Evolutionary conservation across 1,284 basidiomycete genomes (phyloP).

Genomic region (Malassezia nana): DNA sequence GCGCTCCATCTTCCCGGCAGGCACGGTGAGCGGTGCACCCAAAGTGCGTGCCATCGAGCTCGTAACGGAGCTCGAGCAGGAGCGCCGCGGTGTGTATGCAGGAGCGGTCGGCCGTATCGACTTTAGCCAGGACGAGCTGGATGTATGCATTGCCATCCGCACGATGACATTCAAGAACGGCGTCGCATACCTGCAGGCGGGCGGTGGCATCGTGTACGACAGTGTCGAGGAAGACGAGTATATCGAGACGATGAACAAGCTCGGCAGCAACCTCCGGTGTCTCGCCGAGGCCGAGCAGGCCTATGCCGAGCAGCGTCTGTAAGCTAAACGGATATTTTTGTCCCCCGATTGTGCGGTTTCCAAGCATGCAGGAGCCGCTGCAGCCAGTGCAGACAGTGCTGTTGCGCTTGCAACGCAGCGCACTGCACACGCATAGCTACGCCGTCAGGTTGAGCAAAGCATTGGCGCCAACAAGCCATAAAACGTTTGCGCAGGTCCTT

Average conservation of each 20-base stretch:
- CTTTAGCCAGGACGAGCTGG: conserved; percentile 88
- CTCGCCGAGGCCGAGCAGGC: conserved; percentile 67
- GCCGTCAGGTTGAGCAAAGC: neutral
- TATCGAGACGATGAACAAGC: conserved; percentile 87
- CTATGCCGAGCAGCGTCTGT: conserved; percentile 6
- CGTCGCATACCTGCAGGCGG: conserved; percentile 79
- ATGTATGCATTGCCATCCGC: conserved; percentile 96
- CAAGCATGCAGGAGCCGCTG: neutral
- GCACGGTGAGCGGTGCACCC: conserved; percentile 96
- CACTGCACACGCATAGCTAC: neutral
- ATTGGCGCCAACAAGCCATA: neutral
- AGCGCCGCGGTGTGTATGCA: conserved; percentile 87
- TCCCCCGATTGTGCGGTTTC: neutral
- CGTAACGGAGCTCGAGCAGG: conserved; percentile 73
- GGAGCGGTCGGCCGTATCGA: conserved; percentile 96
- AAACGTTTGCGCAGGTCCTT: neutral
- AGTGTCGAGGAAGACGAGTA: conserved; percentile 96
- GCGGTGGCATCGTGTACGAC: conserved; percentile 92
- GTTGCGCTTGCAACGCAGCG: neutral
- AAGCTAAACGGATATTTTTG: neutral
- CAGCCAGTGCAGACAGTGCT: neutral
- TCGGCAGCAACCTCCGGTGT: conserved; percentile 74
- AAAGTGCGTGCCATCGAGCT: conserved; percentile 98
- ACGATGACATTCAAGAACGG: conserved; percentile 97
- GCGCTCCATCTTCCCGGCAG: conserved; percentile 96